Evolutionary conservation across 148 eudicot species (phyloP).

Genomic region (Polygonum maritimum): DNA sequence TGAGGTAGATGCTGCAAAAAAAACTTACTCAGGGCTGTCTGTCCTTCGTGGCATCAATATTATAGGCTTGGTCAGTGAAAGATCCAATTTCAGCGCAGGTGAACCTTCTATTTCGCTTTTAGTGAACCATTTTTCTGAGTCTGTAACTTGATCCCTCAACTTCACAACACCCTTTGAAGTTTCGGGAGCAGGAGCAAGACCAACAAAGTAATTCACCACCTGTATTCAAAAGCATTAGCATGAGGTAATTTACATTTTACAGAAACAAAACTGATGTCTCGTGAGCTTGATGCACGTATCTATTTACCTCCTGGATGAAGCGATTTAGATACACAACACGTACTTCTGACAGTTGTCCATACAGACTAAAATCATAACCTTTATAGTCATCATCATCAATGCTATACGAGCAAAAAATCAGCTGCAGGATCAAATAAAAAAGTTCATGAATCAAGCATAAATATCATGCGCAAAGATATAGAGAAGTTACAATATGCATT

Average conservation of each 20-base stretch:
- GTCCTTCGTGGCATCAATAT: conserved; percentile 91
- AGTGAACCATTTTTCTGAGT: conserved; percentile 82
- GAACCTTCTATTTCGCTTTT: conserved; percentile 90
- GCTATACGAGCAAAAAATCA: conserved; percentile 60
- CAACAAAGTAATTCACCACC: conserved; percentile 81
- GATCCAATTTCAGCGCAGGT: conserved; percentile 82
- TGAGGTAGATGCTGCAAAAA: background rate
- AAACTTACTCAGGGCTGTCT: conserved; percentile 73
- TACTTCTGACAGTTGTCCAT: conserved; percentile 92
- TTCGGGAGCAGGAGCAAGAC: conserved; percentile 83
- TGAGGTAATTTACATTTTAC: conserved; percentile 13
- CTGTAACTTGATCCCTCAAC: conserved; percentile 68
- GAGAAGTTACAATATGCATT: background rate
- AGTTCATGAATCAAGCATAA: background rate
- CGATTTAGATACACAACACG: conserved; percentile 85
- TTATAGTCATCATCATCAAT: conserved; percentile 79
- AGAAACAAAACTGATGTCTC: background rate
- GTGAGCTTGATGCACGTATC: background rate
- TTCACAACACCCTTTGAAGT: conserved; percentile 52
- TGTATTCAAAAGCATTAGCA: conserved; percentile 16
- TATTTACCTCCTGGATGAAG: conserved; percentile 80
- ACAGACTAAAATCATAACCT: conserved; percentile 82
- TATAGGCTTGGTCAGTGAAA: conserved; percentile 83
- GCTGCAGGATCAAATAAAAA: conserved; percentile 33
- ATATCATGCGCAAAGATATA: background rate